Percentiles rank a stretch among this genome's conserved stretches.
These are phyloP conservation scores for Coemansia sp. DNA, from an alignment of 371 early-diverging fungal genomes.

Conservation along the genomic window DNA sequence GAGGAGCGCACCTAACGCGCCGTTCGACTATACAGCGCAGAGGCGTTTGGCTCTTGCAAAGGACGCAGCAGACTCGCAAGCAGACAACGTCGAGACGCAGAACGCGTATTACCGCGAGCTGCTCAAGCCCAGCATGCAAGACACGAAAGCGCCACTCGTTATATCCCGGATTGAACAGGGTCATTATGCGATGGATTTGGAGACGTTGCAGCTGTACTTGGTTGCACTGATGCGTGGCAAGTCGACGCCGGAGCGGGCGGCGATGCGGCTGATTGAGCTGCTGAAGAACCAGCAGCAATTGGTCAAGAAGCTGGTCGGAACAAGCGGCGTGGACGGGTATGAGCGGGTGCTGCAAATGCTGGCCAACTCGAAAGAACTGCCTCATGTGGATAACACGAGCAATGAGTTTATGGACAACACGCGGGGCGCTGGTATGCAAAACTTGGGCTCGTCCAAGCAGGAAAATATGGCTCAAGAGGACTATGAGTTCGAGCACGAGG, in stretches of 20 bases:
- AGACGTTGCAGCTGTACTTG: conserved; percentile 67
- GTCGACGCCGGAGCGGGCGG: conserved; percentile 58
- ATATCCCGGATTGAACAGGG: conserved; percentile 72
- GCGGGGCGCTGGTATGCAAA: not conserved
- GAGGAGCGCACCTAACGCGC: conserved; percentile 2
- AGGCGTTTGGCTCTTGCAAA: conserved; percentile 30
- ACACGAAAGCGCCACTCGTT: conserved; percentile 48
- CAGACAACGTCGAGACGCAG: conserved; percentile 18
- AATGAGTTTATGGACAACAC: not conserved
- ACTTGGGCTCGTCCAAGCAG: not conserved
- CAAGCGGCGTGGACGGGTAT: conserved; percentile 20
- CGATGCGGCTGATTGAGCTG: conserved; percentile 52
- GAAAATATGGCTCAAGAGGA: not conserved
- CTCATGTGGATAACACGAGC: conserved; percentile 24
- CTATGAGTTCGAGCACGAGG: not conserved
- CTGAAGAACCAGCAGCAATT: conserved; percentile 64
- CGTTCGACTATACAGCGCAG: conserved; percentile 31
- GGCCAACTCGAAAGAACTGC: conserved; percentile 17
- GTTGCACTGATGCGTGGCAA: conserved; percentile 67
- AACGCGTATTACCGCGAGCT: conserved; percentile 45
- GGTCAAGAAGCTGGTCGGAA: conserved; percentile 54
- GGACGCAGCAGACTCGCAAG: conserved; percentile 32
- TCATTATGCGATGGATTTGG: conserved; percentile 63
- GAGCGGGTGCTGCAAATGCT: conserved; percentile 42
- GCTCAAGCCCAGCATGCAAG: conserved; percentile 30